Evolutionary conservation across 768 basidiomycete genomes (phyloP).

Genomic region (Cystoderma amianthinum): DNA sequence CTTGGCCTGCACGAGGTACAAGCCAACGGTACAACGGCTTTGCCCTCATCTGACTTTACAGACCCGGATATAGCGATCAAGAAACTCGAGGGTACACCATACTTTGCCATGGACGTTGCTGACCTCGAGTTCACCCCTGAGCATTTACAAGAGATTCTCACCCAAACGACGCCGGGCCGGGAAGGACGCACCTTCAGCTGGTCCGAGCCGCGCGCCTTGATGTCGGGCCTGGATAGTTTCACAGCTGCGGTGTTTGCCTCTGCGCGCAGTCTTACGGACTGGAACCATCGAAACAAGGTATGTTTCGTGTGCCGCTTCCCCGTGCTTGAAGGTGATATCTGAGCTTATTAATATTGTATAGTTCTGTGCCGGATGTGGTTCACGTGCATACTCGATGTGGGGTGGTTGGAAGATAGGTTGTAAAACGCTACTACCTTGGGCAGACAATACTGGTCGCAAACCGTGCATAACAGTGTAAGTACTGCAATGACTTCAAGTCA

Average conservation of each 20-base stretch:
- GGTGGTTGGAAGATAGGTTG: constrained; percentile 94
- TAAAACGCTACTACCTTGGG: constrained; percentile 68
- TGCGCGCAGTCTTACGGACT: constrained; percentile 81
- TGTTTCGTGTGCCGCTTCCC: background rate
- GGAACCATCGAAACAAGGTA: constrained; percentile 88
- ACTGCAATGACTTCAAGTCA: background rate
- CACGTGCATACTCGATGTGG: constrained; percentile 80
- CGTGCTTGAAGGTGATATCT: constrained; percentile 1
- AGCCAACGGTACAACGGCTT: constrained; percentile 32
- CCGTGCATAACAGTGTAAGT: constrained; percentile 66
- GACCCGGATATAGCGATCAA: constrained; percentile 44
- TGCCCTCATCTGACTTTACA: constrained; percentile 62
- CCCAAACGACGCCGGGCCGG: constrained; percentile 27
- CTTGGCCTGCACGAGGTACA: constrained; percentile 65
- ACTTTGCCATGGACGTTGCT: constrained; percentile 76
- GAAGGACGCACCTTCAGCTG: constrained; percentile 44
- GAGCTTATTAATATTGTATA: constrained; percentile 16
- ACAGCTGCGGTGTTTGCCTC: constrained; percentile 73
- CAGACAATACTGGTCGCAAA: constrained; percentile 50
- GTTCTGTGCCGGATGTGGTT: constrained; percentile 90
- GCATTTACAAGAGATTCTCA: constrained; percentile 28
- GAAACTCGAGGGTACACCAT: constrained; percentile 74
- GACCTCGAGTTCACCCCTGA: constrained; percentile 31
- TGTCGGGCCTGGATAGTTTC: constrained; percentile 50
- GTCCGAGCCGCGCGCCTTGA: constrained; percentile 55